These are phyloP conservation scores for Leishmania guyanensis DNA, from an alignment of 208 protist genomes.

Conservation along the genomic window DNA sequence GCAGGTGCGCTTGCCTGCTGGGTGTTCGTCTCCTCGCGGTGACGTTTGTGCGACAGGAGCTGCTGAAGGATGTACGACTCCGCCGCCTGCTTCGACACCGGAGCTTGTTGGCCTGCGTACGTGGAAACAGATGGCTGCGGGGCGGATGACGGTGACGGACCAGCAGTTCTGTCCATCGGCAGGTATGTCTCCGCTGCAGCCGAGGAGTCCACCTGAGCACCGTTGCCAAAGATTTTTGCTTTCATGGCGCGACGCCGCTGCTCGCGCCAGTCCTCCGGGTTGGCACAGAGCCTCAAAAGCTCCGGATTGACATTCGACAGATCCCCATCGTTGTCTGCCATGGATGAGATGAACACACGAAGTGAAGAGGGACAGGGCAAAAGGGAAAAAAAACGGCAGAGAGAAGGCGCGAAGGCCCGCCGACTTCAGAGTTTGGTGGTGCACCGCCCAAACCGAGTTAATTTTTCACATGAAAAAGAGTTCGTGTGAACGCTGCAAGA, in stretches of 20 bases:
- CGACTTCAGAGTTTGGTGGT: background rate
- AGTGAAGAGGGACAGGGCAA: background rate
- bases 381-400: background rate
- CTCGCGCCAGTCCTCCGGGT: constrained; percentile 74
- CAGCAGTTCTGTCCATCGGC: constrained; percentile 9
- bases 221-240: constrained; percentile 62
- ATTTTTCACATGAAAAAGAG: background rate
- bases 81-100: constrained; percentile 15
- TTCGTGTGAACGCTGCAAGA: background rate
- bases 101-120: background rate
- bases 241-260: constrained; percentile 74
- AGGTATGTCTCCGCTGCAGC: constrained; percentile 5
- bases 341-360: background rate
- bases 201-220: background rate
- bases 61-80: constrained; percentile 75
- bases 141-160: background rate
- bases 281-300: constrained; percentile 63
- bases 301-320: constrained; percentile 71
- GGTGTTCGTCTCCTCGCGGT: constrained; percentile 40
- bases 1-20: background rate
- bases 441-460: background rate
- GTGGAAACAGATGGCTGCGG: background rate
- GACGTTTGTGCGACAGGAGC: constrained; percentile 62
- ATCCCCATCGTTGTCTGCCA: constrained; percentile 65
- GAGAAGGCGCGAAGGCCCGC: background rate